phyloP scores from a whole-genome alignment of 805 yeast species.

The Myxozyma sirexii region DNA sequence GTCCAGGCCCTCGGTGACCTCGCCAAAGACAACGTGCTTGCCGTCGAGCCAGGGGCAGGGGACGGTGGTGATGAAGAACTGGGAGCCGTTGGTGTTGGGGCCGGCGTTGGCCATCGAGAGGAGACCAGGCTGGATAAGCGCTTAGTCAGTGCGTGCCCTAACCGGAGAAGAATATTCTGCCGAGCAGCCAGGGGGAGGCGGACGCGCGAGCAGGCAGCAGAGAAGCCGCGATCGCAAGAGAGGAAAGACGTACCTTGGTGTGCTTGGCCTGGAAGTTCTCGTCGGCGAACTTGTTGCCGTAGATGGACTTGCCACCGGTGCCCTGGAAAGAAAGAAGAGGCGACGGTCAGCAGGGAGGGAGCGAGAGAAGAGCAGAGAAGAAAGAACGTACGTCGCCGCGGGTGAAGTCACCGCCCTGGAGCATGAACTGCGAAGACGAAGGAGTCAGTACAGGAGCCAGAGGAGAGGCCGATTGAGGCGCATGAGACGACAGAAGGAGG shows the following conservation, averaged over 20 bases:
- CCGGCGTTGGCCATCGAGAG: conserved; percentile 82
- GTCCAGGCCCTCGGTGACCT: conserved; percentile 79
- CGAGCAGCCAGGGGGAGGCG: too few species aligned
- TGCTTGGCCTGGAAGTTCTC: conserved; percentile 75
- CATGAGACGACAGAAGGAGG: not conserved
- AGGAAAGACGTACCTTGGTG: conserved; percentile 34
- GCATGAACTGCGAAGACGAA: conserved; percentile 67
- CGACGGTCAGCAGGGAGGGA: not conserved
- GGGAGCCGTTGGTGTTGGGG: conserved; percentile 77
- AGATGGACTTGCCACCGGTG: conserved; percentile 86
- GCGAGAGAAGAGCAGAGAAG: not conserved
- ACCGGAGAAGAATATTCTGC: not conserved
- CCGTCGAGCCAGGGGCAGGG: conserved; percentile 91
- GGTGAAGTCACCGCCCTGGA: conserved; percentile 93
- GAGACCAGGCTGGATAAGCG: conserved; percentile 58
- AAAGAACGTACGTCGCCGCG: conserved; percentile 54
- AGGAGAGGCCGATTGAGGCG: not conserved
- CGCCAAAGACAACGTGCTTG: conserved; percentile 94
- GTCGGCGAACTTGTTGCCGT: conserved; percentile 72
- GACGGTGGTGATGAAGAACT: conserved; percentile 92
- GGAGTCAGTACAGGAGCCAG: not conserved
- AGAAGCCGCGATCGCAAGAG: too few species aligned
- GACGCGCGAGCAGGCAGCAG: not conserved
- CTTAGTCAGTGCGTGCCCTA: not conserved
- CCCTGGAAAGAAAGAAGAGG: conserved; percentile 48